Percentiles rank a stretch among this genome's conserved stretches.
These are phyloP conservation scores for Aurinia saxatilis DNA, from an alignment of 345 rosid species.

Conservation along the genomic window DNA sequence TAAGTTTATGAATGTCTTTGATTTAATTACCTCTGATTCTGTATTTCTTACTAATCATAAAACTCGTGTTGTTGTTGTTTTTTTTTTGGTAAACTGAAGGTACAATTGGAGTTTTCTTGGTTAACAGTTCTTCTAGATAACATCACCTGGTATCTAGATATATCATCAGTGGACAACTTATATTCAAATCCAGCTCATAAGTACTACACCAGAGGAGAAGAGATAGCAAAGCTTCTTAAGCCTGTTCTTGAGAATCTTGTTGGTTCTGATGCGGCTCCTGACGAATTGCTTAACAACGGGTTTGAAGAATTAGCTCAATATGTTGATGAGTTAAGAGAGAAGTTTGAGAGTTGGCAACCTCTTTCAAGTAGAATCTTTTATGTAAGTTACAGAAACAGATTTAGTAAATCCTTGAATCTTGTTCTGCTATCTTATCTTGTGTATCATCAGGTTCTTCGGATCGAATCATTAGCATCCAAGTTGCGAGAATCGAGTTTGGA, in stretches of 20 bases:
- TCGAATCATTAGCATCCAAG: slow-evolving; percentile 57
- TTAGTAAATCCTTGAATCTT: neutral
- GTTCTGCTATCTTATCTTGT: slow-evolving; percentile 15
- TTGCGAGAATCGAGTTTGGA: slow-evolving; percentile 48
- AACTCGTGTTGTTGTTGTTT: no score
- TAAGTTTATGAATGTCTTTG: neutral
- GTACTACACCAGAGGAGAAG: slow-evolving; percentile 59
- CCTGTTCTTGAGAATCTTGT: no score
- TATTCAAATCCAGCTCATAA: slow-evolving; percentile 52
- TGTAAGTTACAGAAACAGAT: slow-evolving; percentile 42
- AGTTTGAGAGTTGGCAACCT: slow-evolving; percentile 60
- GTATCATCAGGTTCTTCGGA: slow-evolving; percentile 53
- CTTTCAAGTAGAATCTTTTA: slow-evolving; percentile 65
- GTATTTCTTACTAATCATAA: neutral
- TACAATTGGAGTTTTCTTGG: slow-evolving; percentile 64
- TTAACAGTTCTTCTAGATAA: slow-evolving; percentile 56
- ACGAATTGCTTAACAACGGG: slow-evolving; percentile 48
- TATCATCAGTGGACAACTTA: slow-evolving; percentile 46
- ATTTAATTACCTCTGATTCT: neutral
- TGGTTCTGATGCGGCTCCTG: slow-evolving; percentile 52
- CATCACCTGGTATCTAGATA: slow-evolving; percentile 45
- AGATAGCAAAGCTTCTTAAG: slow-evolving; percentile 61
- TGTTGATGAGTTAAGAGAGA: slow-evolving; percentile 53
- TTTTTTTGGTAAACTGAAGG: slow-evolving; percentile 31
- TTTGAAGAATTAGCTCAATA: slow-evolving; percentile 62